phyloP scores from a whole-genome alignment of 257 asterid genomes.

The Paraleonurus japonicus region DNA sequence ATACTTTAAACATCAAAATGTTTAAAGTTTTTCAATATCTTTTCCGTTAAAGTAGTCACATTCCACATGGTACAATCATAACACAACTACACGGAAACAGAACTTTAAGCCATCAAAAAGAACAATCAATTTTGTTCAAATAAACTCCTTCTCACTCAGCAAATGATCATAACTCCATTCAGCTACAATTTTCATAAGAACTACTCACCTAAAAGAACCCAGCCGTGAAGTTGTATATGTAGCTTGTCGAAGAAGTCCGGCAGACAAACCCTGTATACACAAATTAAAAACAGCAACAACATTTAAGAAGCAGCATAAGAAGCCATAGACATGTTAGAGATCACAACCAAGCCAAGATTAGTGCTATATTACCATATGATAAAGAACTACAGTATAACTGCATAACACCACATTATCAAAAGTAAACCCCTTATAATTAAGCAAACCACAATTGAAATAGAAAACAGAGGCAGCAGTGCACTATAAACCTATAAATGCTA shows the following conservation, averaged over 20 bases:
- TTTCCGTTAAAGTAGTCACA: neutral
- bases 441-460: neutral
- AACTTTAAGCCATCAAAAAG: constrained; percentile 4
- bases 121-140: neutral
- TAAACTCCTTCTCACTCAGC: neutral
- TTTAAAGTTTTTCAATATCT: neutral
- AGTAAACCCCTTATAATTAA: neutral
- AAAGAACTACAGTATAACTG: neutral
- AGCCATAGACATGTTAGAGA: neutral
- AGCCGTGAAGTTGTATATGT: constrained; percentile 97
- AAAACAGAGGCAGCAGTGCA: neutral
- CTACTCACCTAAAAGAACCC: constrained; percentile 81
- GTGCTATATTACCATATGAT: too few relatives aligned
- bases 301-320: neutral
- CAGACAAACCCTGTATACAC: constrained; percentile 74
- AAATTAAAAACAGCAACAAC: constrained; percentile 9
- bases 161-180: neutral
- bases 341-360: neutral
- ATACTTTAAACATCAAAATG: neutral
- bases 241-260: constrained; percentile 98
- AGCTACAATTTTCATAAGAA: neutral
- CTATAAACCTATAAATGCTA: neutral
- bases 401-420: neutral
- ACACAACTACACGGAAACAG: neutral
- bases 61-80: neutral